Percentiles rank a stretch among this genome's conserved stretches.
phyloP scores from a whole-genome alignment of 305 asterid genomes.

The Withania somnifera region DNA sequence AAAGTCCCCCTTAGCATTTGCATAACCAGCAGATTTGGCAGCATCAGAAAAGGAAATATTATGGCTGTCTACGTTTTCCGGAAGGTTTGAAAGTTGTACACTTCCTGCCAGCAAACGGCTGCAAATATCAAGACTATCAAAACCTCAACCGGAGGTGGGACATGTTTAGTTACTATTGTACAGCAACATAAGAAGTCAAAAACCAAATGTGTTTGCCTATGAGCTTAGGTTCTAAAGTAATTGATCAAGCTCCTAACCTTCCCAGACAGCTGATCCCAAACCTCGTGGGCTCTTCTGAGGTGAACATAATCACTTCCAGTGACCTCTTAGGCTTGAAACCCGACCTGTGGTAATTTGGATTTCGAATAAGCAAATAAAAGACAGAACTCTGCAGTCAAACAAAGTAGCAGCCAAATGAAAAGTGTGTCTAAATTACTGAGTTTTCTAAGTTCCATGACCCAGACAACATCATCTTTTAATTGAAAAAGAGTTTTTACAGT shows the following conservation, averaged over 20 bases:
- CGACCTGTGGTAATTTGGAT: constrained; percentile 28
- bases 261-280: constrained; percentile 95
- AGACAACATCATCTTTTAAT: no score
- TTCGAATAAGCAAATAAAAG: background rate
- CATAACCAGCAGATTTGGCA: constrained; percentile 65
- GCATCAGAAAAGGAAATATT: constrained; percentile 61
- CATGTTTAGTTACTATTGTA: background rate
- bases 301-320: constrained; percentile 88
- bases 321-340: constrained; percentile 86
- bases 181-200: background rate
- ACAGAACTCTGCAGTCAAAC: background rate
- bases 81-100: constrained; percentile 45
- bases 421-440: background rate
- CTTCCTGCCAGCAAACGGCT: constrained; percentile 89
- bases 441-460: background rate
- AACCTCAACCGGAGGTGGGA: background rate
- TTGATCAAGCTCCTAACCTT: constrained; percentile 39
- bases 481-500: no score
- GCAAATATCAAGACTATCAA: constrained; percentile 29
- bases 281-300: constrained; percentile 98
- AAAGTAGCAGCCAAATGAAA: background rate
- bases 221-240: background rate
- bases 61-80: constrained; percentile 51
- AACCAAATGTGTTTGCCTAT: background rate
- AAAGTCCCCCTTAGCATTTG: constrained; percentile 28